Base-by-base conservation (phyloP, 2,329 filamentous ascomycete genomes). In the Pezicula carpinea region DNA sequence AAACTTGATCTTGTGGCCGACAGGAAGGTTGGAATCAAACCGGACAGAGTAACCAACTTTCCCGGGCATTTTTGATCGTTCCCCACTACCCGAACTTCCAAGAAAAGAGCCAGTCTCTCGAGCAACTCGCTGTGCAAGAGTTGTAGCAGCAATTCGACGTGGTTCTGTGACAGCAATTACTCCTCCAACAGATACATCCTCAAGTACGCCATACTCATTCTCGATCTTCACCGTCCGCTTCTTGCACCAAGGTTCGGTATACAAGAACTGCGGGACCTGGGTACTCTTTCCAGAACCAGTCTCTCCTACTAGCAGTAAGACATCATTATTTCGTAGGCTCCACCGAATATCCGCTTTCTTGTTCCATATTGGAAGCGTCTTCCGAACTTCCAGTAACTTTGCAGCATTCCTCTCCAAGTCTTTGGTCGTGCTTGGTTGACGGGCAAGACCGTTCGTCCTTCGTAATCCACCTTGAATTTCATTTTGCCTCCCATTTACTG, bases 241-340 rank as follows among this genome's bases (percentile, higher is more conserved):
- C 45, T 72, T 74, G 64, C 90, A 96, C 90, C 91, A 97, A 6
- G 80, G 69, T 60, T 96, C 87, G 21, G 75, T 70, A 39, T 85
- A 79, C 6, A 99, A 71, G 53, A 96, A 96, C 61, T 97, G 93
- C 0, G 93, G 92, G 0, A 96, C 84, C 67, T 99, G 93, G 0
- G 93, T 99, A 71, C 88, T 95, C 69, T 99, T 99, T 63, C 93
- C 93, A 13, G 89, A 95, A 64, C 93, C 93, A 0, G 93, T 99
- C 66, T 97, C 92, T 70, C 92, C 92, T 2, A 93, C 85, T 13
- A 99, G 71, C 0, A 99, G 75, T 43, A 99, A 77, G 1, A 96
- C 80, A 59, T 95, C 80, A 17, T 62, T 54, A 5, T 57, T 32
- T 31, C 59, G 52, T n/a, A 65, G 39, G 13, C 47, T 52, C 36